These are phyloP conservation scores for Amorphotheca resinae DNA, from an alignment of 495 filamentous ascomycete genomes.

Conservation along the genomic window DNA sequence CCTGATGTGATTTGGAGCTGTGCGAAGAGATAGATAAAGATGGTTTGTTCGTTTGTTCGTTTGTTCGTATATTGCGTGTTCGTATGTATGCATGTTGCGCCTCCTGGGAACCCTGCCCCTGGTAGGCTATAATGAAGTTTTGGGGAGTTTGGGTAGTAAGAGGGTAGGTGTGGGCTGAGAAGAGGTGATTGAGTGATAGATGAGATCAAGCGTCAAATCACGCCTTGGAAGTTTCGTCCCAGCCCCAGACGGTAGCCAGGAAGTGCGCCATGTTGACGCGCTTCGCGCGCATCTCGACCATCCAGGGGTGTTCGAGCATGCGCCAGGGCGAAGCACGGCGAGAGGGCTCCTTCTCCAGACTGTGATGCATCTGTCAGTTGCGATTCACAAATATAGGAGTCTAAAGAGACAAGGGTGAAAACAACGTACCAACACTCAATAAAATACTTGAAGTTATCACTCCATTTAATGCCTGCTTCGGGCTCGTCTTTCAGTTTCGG, in stretches of 20 bases:
- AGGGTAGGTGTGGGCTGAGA: too few species aligned
- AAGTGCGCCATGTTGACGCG: conserved; percentile 95
- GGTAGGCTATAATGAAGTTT: too few species aligned
- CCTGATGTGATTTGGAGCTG: too few species aligned
- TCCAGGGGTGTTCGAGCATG: conserved; percentile 99
- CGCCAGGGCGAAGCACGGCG: conserved; percentile 90
- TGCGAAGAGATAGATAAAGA: too few species aligned
- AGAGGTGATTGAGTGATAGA: too few species aligned
- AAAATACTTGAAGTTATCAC: conserved; percentile 94
- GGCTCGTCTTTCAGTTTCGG: conserved; percentile 95
- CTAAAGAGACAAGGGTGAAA: not conserved
- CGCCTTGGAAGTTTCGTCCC: conserved; percentile 39
- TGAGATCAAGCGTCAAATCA: too few species aligned
- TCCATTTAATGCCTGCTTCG: conserved; percentile 71
- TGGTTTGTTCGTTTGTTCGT: too few species aligned
- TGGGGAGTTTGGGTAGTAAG: too few species aligned
- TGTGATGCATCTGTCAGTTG: conserved; percentile 22
- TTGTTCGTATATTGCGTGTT: too few species aligned
- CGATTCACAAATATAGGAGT: not conserved
- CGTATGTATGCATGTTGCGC: too few species aligned
- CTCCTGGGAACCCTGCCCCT: too few species aligned
- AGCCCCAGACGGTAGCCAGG: conserved; percentile 87
- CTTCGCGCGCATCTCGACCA: conserved; percentile 88
- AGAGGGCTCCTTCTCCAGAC: conserved; percentile 83
- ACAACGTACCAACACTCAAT: conserved; percentile 93